These are phyloP conservation scores for Actinomortierella wolfii DNA, from an alignment of 371 early-diverging fungal genomes.

Conservation along the genomic window DNA sequence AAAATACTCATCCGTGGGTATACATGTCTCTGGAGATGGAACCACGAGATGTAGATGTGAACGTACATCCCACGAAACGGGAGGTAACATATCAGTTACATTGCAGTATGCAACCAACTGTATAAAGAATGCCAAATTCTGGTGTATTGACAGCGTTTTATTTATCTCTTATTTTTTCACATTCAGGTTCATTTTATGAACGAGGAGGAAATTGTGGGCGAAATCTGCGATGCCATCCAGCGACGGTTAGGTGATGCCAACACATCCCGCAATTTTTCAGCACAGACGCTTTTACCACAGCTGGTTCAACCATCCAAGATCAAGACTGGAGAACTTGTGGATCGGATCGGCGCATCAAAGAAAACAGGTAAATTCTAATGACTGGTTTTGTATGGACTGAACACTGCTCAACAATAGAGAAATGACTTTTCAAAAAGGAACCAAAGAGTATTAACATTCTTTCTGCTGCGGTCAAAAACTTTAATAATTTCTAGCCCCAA, in stretches of 20 bases:
- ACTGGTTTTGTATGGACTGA: no score
- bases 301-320: constrained; percentile 4
- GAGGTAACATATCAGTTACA: constrained; percentile 56
- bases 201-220: constrained; percentile 82
- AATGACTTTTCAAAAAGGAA: no score
- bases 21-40: constrained; percentile 87
- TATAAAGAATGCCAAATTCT: neutral
- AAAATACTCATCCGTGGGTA: constrained; percentile 88
- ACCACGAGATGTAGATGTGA: constrained; percentile 93
- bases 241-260: constrained; percentile 54
- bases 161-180: neutral
- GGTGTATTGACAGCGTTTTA: neutral
- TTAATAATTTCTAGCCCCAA: constrained; percentile 22
- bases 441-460: no score
- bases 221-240: constrained; percentile 67
- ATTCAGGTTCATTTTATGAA: constrained; percentile 86
- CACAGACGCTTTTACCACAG: constrained; percentile 50
- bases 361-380: constrained; percentile 15
- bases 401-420: no score
- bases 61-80: constrained; percentile 97
- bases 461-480: no score
- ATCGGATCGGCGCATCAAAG: constrained; percentile 12
- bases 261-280: constrained; percentile 57
- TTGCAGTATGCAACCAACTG: neutral
- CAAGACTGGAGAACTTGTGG: constrained; percentile 11